These are phyloP conservation scores for Colletotrichum liriopes DNA, from an alignment of 2,329 filamentous ascomycete genomes.

Conservation along the genomic window DNA sequence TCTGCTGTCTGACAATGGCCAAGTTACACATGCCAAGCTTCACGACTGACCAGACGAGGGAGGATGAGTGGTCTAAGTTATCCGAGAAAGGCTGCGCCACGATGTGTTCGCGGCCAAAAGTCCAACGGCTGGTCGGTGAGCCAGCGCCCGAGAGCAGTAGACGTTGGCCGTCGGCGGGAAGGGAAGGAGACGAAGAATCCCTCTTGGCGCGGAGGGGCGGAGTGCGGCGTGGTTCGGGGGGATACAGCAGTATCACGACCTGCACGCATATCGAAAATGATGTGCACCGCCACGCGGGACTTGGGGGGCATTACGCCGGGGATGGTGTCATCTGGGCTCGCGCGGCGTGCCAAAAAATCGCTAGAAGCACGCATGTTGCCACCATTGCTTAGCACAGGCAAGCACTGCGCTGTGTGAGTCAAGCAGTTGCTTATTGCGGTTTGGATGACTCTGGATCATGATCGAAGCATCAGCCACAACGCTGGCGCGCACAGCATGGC, in stretches of 20 bases:
- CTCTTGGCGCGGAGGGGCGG: constrained; percentile 27
- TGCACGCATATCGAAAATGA: neutral
- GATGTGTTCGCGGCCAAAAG: constrained; percentile 10
- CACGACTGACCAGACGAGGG: no score
- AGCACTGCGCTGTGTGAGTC: neutral
- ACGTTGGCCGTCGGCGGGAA: neutral
- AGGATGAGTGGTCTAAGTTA: neutral
- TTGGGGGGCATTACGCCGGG: neutral
- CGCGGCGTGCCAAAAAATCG: neutral
- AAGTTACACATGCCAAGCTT: neutral
- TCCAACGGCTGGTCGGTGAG: neutral
- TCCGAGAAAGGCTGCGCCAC: constrained; percentile 33
- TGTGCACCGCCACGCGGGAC: constrained; percentile 28
- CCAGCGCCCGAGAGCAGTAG: constrained; percentile 11
- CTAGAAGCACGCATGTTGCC: constrained; percentile 1
- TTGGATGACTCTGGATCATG: neutral
- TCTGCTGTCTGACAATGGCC: neutral
- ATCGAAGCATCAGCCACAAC: constrained; percentile 24
- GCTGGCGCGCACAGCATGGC: neutral
- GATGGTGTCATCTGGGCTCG: constrained; percentile 21
- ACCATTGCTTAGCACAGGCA: constrained; percentile 3
- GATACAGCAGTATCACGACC: neutral
- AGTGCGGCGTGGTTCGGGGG: constrained; percentile 1
- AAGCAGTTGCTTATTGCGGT: neutral
- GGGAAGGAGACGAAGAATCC: neutral